phyloP scores from a whole-genome alignment of 495 filamentous ascomycete species.

The Echria macrotheca region DNA sequence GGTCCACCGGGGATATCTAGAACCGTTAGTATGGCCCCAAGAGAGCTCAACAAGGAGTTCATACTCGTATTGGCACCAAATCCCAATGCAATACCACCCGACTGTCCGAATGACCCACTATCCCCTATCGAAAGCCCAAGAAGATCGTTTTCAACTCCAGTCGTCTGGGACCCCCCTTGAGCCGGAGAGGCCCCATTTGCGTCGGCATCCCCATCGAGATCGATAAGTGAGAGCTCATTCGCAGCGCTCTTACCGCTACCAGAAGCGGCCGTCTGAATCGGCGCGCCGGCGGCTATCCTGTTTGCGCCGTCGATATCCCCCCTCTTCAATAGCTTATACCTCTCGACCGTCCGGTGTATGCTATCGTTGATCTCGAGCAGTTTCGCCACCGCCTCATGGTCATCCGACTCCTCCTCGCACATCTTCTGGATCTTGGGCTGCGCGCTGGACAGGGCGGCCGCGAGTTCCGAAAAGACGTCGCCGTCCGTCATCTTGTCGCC shows the following conservation, averaged over 20 bases:
- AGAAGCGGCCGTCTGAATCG: constrained; percentile 38
- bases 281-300: constrained; percentile 75
- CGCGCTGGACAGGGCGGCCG: constrained; percentile 83
- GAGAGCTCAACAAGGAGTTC: constrained; percentile 10
- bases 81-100: constrained; percentile 82
- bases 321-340: constrained; percentile 90
- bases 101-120: constrained; percentile 53
- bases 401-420: constrained; percentile 98
- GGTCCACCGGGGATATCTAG: constrained; percentile 58
- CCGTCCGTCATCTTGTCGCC: constrained; percentile 82
- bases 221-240: constrained; percentile 88
- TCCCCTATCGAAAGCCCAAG: constrained; percentile 48
- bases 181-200: constrained; percentile 43
- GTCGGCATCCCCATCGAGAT: constrained; percentile 72
- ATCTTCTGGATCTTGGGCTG: constrained; percentile 99
- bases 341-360: constrained; percentile 92
- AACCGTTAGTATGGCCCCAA: constrained; percentile 4
- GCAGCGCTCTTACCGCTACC: constrained; percentile 63
- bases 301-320: constrained; percentile 87
- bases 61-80: constrained; percentile 63
- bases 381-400: constrained; percentile 92
- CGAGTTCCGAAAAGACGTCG: constrained; percentile 94
- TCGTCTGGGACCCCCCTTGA: constrained; percentile 16
- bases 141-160: constrained; percentile 48
- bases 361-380: constrained; percentile 96